These are phyloP conservation scores for Lentithecium fluviatile DNA, from an alignment of 495 filamentous ascomycete species.

Conservation along the genomic window DNA sequence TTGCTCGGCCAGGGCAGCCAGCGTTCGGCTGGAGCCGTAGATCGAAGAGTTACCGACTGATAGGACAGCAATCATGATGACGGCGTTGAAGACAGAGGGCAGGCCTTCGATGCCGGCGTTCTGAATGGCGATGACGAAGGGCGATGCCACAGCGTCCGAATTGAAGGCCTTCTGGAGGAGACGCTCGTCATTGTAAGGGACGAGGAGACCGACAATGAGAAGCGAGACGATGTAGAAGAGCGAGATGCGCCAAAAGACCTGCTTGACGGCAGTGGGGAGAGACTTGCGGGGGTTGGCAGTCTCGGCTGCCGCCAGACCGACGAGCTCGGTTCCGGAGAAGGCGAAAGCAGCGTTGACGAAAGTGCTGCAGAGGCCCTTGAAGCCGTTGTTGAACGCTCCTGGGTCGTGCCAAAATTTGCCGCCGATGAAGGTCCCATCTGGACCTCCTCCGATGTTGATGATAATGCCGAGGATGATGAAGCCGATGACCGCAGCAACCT, in stretches of 20 bases:
- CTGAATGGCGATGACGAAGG: slow-evolving; percentile 44
- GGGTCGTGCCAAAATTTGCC: slow-evolving; percentile 79
- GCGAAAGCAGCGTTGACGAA: slow-evolving; percentile 93
- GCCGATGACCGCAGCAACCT: slow-evolving; percentile 71
- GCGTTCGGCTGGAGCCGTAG: slow-evolving; percentile 43
- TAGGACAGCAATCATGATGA: slow-evolving; percentile 45
- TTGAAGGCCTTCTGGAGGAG: slow-evolving; percentile 29
- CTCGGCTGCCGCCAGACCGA: slow-evolving; percentile 86
- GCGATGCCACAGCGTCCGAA: slow-evolving; percentile 36
- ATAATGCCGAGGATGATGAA: slow-evolving; percentile 46
- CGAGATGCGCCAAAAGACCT: slow-evolving; percentile 94
- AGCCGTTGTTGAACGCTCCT: slow-evolving; percentile 87
- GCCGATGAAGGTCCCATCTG: slow-evolving; percentile 75
- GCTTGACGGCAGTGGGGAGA: slow-evolving; percentile 81
- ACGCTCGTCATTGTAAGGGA: slow-evolving; percentile 37
- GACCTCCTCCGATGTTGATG: slow-evolving; percentile 63
- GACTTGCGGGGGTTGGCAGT: slow-evolving; percentile 84
- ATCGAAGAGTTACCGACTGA: slow-evolving; percentile 44
- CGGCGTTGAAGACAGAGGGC: slow-evolving; percentile 44
- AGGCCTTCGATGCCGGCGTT: slow-evolving; percentile 43
- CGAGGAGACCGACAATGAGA: slow-evolving; percentile 40
- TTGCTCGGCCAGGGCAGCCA: slow-evolving; percentile 45
- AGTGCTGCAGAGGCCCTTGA: slow-evolving; percentile 90
- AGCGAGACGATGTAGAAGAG: slow-evolving; percentile 51
- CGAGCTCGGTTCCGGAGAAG: slow-evolving; percentile 91